phyloP scores from a whole-genome alignment of 148 eudicot species.

The Rhododendron ovatum region DNA sequence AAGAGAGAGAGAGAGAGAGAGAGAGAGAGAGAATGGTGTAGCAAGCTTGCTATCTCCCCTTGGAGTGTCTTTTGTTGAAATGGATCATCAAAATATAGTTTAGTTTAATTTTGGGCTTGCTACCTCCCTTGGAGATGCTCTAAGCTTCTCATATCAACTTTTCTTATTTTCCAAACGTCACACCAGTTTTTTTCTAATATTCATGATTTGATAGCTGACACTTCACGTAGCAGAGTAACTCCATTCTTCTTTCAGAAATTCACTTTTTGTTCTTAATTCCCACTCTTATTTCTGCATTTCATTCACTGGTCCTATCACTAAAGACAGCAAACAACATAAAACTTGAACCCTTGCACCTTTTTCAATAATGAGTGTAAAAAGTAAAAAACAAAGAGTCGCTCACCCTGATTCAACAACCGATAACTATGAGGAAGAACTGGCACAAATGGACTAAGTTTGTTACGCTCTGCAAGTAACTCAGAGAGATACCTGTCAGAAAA shows the following conservation, averaged over 20 bases:
- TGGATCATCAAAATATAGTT: not conserved
- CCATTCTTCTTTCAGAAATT: not conserved
- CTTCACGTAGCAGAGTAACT: not conserved
- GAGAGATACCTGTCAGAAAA: slow-evolving; percentile 61
- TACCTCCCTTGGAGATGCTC: not conserved
- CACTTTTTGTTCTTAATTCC: not conserved
- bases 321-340: not conserved
- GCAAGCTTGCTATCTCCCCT: not conserved
- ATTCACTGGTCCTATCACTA: no score
- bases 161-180: not conserved
- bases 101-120: not conserved
- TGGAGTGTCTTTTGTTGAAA: not conserved
- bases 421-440: slow-evolving; percentile 72
- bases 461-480: slow-evolving; percentile 78
- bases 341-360: not conserved
- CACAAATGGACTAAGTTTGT: slow-evolving; percentile 76
- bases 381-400: slow-evolving; percentile 19
- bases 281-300: no score
- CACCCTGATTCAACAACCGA: slow-evolving; percentile 88
- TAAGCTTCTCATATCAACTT: not conserved
- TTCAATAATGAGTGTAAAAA: not conserved
- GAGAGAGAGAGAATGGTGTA: not conserved
- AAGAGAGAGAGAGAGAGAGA: not conserved
- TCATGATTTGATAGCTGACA: not conserved
- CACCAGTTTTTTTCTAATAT: not conserved